phyloP scores from a whole-genome alignment of 1,139 yeast species.

The Pichia sp. region DNA sequence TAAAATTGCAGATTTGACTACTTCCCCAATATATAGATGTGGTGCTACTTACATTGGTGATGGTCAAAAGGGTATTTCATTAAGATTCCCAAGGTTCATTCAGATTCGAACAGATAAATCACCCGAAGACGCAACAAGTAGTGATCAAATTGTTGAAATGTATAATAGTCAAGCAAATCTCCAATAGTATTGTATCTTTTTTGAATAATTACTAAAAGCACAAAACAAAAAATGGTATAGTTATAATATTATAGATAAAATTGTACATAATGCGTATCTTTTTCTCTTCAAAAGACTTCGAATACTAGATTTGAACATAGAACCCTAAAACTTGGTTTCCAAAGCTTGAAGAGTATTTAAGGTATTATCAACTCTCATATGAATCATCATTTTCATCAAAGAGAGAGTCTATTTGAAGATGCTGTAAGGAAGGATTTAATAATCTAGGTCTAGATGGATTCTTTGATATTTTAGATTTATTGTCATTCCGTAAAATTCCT shows the following conservation, averaged over 20 bases:
- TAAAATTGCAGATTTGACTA: conserved; percentile 85
- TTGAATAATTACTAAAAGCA: no score
- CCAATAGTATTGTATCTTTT: conserved; percentile 7
- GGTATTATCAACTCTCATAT: no score
- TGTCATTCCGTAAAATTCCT: conserved; percentile 5
- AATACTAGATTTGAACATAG: no score
- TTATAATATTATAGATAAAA: no score
- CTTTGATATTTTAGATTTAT: conserved; percentile 7
- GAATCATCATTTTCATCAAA: conserved; percentile 10
- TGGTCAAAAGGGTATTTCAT: conserved; percentile 65
- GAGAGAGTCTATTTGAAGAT: conserved; percentile 14
- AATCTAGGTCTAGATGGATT: conserved; percentile 4
- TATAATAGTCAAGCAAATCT: conserved; percentile 64
- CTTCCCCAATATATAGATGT: conserved; percentile 89
- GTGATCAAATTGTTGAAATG: conserved; percentile 85
- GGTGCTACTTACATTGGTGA: conserved; percentile 64
- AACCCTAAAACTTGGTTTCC: no score
- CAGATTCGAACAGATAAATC: conserved; percentile 82
- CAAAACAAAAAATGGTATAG: no score
- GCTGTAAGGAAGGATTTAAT: conserved; percentile 19
- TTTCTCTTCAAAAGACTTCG: no score
- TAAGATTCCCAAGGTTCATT: conserved; percentile 86
- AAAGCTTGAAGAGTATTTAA: no score
- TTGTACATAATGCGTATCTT: no score
- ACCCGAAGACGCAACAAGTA: conserved; percentile 82